Evolutionary conservation across 768 basidiomycete species (phyloP), one percentile per base, ranked within the genome.

Genomic region (Lactifluus echinatus): DNA sequence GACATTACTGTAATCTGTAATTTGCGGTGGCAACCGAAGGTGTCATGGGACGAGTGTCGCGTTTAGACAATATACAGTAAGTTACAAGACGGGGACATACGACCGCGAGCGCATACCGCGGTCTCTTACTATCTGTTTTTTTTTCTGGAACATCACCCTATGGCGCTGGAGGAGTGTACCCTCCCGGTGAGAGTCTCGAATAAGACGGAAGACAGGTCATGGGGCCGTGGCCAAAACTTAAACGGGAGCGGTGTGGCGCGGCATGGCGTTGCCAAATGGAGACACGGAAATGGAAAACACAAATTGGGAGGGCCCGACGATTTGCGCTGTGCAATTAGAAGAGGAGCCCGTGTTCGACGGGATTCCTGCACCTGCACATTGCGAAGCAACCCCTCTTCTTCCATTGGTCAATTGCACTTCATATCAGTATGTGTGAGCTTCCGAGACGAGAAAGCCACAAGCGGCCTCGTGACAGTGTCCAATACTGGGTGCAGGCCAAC

Each of bases 191-290:
- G 31, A n/a, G n/a, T n/a, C n/a, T n/a, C n/a, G n/a, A n/a, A n/a
- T n/a, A n/a, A n/a, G n/a, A n/a, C n/a, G n/a, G n/a, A n/a, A n/a
- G n/a, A n/a, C n/a, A 3, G 40, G 40, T 58, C 52, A 53, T 40
- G 51, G 28, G 50, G 37, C 26, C 45, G 23, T 24, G 51, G 43
- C 33, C 51, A 47, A 53, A 53, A 31, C 31, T 43, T 43, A 53
- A 57, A 26, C 12, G 45, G 34, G 40, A 46, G 42, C 21, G 46
- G 53, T 34, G 50, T 50, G 48, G 48, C 53, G 52, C 46, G 34
- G 53, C 40, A 48, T 50, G 53, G 47, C 40, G 47, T 42, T 15
- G 15, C 58, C 31, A 48, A 53, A 59, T 50, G 58, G 58, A 19
- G 58, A 31, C 54, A 59, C 58, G 58, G 58, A 59, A 37, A 23